A percentile compares a stretch with the other conserved stretches of the same genome.
Conservation (phyloP, 179 eudicot genomes). For the Heliamphora ciliata region DNA sequence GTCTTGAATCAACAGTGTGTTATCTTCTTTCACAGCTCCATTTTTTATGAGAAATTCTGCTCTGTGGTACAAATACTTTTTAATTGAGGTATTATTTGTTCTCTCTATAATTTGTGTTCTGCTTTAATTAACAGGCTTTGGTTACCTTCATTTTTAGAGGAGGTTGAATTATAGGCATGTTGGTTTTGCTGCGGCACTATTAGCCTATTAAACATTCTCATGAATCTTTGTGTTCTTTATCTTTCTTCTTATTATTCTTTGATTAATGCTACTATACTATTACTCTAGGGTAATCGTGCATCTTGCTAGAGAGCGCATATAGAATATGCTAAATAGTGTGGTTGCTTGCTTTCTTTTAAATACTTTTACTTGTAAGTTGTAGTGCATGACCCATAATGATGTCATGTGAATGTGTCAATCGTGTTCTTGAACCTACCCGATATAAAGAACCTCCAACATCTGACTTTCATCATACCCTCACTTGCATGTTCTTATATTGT, state of each 20-base stretch:
- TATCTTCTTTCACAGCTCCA: too few relatives aligned
- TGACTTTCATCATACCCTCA: too few relatives aligned
- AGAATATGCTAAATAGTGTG: background rate
- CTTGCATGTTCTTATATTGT: background rate
- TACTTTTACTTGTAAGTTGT: background rate
- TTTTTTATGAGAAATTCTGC: too few relatives aligned
- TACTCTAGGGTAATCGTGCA: background rate
- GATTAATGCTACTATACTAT: too few relatives aligned
- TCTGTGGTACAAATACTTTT: too few relatives aligned
- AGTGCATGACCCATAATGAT: background rate
- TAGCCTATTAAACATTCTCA: background rate
- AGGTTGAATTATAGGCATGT: background rate
- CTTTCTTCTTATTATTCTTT: background rate
- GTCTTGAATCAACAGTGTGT: too few relatives aligned
- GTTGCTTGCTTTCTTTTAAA: slow-evolving; percentile 3
- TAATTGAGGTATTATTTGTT: too few relatives aligned
- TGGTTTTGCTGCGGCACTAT: background rate
- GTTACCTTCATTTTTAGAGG: background rate
- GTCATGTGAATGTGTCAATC: background rate
- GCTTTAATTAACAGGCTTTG: background rate
- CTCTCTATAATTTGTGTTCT: background rate
- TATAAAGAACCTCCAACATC: too few relatives aligned
- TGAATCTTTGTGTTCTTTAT: background rate
- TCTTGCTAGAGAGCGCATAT: background rate
- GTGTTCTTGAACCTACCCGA: too few relatives aligned